These are phyloP conservation scores for Salix caprea DNA, from an alignment of 345 rosid species.

Conservation along the genomic window DNA sequence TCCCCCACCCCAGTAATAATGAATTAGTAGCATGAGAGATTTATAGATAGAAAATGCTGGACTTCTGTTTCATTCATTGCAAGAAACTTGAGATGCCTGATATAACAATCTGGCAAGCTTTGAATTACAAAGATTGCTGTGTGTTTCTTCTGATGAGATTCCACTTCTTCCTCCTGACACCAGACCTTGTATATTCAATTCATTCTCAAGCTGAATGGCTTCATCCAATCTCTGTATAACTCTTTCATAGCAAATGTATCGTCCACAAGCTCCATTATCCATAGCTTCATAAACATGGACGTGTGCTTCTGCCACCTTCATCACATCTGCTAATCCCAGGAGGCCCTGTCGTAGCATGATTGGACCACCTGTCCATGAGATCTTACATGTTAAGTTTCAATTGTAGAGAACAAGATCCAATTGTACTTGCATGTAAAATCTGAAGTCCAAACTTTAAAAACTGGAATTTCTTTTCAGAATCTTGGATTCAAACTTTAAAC, in stretches of 20 bases:
- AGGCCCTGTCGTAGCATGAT: constrained; percentile 28
- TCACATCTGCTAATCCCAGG: constrained; percentile 26
- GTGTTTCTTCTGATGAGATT: constrained; percentile 12
- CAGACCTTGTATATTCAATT: constrained; percentile 15
- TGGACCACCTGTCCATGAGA: constrained; percentile 17
- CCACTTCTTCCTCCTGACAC: constrained; percentile 6
- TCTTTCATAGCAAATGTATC: constrained; percentile 33
- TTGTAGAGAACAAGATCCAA: not conserved
- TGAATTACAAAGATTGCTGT: constrained; percentile 21
- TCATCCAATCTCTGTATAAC: constrained; percentile 18
- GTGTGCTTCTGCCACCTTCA: constrained; percentile 40
- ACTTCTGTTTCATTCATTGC: constrained; percentile 3
- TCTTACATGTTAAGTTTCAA: not conserved
- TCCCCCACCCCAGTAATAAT: too few species aligned
- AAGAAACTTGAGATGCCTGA: constrained; percentile 18
- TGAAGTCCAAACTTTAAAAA: too few species aligned
- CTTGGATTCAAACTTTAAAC: not conserved
- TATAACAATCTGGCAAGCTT: constrained; percentile 23
- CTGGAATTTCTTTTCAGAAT: not conserved
- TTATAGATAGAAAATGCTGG: not conserved
- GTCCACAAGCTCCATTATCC: constrained; percentile 34
- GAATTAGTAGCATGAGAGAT: too few species aligned
- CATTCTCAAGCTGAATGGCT: constrained; percentile 27
- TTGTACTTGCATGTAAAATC: too few species aligned
- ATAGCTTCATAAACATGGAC: constrained; percentile 29